Evolutionary conservation across 768 basidiomycete genomes (phyloP).

Genomic region (Dentipellis sp.): DNA sequence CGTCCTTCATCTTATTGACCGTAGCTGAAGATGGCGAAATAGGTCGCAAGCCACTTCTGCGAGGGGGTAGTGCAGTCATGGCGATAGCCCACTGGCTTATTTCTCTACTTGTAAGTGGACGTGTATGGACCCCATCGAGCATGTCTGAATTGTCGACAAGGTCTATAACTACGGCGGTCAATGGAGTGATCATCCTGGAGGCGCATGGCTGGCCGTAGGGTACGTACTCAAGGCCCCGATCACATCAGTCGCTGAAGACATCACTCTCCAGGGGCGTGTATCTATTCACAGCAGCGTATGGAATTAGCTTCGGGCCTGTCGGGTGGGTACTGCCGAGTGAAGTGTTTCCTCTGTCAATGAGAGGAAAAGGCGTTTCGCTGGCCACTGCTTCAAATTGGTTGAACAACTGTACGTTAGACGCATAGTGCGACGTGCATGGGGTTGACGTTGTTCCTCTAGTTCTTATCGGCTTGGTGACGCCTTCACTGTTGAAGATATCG

Average conservation of each 20-base stretch:
- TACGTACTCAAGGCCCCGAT: slow-evolving; percentile 23
- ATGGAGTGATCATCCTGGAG: slow-evolving; percentile 48
- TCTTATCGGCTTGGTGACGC: slow-evolving; percentile 67
- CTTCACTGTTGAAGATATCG: slow-evolving; percentile 52
- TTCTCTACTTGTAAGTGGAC: slow-evolving; percentile 44
- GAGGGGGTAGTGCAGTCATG: slow-evolving; percentile 61
- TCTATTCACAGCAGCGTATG: slow-evolving; percentile 69
- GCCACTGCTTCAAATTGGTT: slow-evolving; percentile 83
- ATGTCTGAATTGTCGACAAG: slow-evolving; percentile 18
- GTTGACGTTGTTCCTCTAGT: slow-evolving; percentile 30
- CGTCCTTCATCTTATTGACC: background rate
- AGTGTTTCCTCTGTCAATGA: slow-evolving; percentile 70
- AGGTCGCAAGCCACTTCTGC: slow-evolving; percentile 60
- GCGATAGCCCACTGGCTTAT: slow-evolving; percentile 53
- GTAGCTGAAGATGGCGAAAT: slow-evolving; percentile 1
- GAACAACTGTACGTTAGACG: slow-evolving; percentile 47
- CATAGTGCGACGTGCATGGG: background rate
- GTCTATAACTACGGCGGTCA: slow-evolving; percentile 39
- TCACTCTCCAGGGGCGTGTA: slow-evolving; percentile 39
- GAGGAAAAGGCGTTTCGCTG: slow-evolving; percentile 75
- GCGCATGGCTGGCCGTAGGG: slow-evolving; percentile 65
- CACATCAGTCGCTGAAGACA: background rate
- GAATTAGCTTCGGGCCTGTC: slow-evolving; percentile 69
- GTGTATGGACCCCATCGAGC: background rate
- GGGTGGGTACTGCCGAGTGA: slow-evolving; percentile 82